Percentiles rank a stretch among this genome's conserved stretches.
These are phyloP conservation scores for Phytophthora agathidicida DNA, from an alignment of 352 stramenopile genomes.

Conservation along the genomic window DNA sequence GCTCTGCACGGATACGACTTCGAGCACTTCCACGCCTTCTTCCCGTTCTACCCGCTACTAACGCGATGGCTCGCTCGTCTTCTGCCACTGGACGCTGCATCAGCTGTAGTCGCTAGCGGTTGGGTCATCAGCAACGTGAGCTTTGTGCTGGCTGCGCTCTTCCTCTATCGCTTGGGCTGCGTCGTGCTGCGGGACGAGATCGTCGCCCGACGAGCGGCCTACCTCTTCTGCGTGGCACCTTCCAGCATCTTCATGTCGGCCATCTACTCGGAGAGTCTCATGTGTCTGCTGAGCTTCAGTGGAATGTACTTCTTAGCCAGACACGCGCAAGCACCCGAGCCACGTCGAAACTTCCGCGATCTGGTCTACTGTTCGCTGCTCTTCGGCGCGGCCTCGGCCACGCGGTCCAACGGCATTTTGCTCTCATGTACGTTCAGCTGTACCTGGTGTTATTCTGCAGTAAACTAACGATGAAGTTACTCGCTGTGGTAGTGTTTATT, in stretches of 20 bases:
- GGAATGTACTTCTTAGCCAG: constrained; percentile 73
- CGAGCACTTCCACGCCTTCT: constrained; percentile 88
- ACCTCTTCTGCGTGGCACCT: constrained; percentile 77
- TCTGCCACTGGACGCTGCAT: constrained; percentile 21
- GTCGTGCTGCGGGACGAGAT: constrained; percentile 62
- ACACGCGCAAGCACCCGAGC: constrained; percentile 12
- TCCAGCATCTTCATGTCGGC: constrained; percentile 87
- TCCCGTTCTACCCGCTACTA: constrained; percentile 77
- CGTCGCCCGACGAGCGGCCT: constrained; percentile 62
- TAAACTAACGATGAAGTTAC: too few relatives aligned
- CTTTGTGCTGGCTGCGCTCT: constrained; percentile 74
- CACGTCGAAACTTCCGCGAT: constrained; percentile 30
- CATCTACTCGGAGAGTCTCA: constrained; percentile 84
- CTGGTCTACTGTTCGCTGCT: constrained; percentile 48
- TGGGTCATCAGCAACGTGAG: constrained; percentile 78
- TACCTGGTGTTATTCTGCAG: too few relatives aligned
- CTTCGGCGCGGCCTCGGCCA: constrained; percentile 72
- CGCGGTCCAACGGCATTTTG: constrained; percentile 79
- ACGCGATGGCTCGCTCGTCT: constrained; percentile 36
- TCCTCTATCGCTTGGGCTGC: constrained; percentile 69
- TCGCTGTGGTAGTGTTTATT: constrained; percentile 62
- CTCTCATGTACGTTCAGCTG: constrained; percentile 67
- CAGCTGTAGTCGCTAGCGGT: constrained; percentile 45
- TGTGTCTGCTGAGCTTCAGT: constrained; percentile 80
- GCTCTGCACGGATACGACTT: constrained; percentile 80